A percentile compares a stretch with the other conserved stretches of the same genome.
These are phyloP conservation scores for Alectoria sarmentosa DNA, from an alignment of 495 filamentous ascomycete species.

Conservation along the genomic window DNA sequence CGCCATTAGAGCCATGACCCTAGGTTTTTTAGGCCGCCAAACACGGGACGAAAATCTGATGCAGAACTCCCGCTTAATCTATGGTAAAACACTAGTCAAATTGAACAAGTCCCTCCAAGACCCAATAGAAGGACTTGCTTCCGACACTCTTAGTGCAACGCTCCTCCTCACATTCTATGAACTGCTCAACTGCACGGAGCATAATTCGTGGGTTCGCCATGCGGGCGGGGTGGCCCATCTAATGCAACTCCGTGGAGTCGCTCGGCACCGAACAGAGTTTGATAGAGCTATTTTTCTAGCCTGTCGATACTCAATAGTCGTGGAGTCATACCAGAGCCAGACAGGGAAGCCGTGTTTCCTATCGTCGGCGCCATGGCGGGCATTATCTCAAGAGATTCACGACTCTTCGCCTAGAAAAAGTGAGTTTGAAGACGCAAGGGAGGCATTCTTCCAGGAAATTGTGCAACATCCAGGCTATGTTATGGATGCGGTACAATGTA, in stretches of 20 bases:
- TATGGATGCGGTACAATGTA: not conserved
- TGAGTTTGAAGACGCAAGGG: conserved; percentile 1
- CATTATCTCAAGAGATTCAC: conserved; percentile 29
- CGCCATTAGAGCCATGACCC: conserved; percentile 14
- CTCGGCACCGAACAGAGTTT: conserved; percentile 31
- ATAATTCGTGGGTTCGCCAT: conserved; percentile 34
- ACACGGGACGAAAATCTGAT: conserved; percentile 19
- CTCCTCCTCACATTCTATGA: conserved; percentile 35
- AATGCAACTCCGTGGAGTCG: conserved; percentile 32
- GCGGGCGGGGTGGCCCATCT: conserved; percentile 33
- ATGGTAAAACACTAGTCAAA: conserved; percentile 31
- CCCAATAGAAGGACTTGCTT: conserved; percentile 19
- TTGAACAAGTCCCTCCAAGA: conserved; percentile 29
- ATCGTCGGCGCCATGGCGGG: conserved; percentile 33
- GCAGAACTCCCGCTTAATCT: conserved; percentile 28
- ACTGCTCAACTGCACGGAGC: conserved; percentile 31
- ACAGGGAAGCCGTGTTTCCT: conserved; percentile 32
- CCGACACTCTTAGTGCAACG: conserved; percentile 29
- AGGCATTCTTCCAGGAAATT: conserved; percentile 16
- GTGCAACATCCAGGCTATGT: conserved; percentile 3
- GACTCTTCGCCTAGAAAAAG: conserved; percentile 3
- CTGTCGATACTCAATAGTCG: conserved; percentile 33
- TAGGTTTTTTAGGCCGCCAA: conserved; percentile 9
- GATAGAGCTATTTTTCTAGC: conserved; percentile 33
- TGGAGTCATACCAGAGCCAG: conserved; percentile 28